Evolutionary conservation across 2,329 filamentous ascomycete genomes (phyloP).

Genomic region (Fusarium haematococcum): DNA sequence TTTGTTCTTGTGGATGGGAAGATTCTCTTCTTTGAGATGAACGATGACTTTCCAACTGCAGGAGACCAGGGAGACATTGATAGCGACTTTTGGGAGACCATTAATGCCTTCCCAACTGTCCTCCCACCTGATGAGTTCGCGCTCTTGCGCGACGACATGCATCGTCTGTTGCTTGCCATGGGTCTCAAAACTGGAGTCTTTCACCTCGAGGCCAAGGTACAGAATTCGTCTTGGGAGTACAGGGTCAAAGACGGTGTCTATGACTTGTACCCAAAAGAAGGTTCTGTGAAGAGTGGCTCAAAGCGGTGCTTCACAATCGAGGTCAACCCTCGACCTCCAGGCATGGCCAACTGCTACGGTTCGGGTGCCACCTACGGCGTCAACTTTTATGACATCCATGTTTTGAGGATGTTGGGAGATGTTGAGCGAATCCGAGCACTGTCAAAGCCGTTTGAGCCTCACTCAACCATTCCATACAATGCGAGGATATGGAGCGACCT

Average conservation of each 20-base stretch:
- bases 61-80: slow-evolving; percentile 17
- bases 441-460: slow-evolving; percentile 15
- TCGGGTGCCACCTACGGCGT: slow-evolving; percentile 31
- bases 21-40: slow-evolving; percentile 36
- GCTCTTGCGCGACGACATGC: slow-evolving; percentile 17
- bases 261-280: background rate
- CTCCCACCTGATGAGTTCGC: slow-evolving; percentile 19
- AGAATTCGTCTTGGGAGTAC: slow-evolving; percentile 20
- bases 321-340: slow-evolving; percentile 34
- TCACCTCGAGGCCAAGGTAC: slow-evolving; percentile 27
- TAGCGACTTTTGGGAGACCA: slow-evolving; percentile 14
- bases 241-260: slow-evolving; percentile 1
- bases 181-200: slow-evolving; percentile 24
- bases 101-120: slow-evolving; percentile 14
- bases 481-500: slow-evolving; percentile 16
- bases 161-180: slow-evolving; percentile 11
- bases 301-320: slow-evolving; percentile 24
- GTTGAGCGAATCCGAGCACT: slow-evolving; percentile 11
- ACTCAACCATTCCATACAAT: background rate
- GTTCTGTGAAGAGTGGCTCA: background rate
- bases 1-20: slow-evolving; percentile 35
- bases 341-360: slow-evolving; percentile 21
- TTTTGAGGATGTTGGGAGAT: slow-evolving; percentile 15
- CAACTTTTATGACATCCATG: slow-evolving; percentile 25
- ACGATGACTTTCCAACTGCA: slow-evolving; percentile 31